A percentile compares a stretch with the other conserved stretches of the same genome.
Conservation (phyloP, 805 yeast genomes). For the Kuraishia ogatae region DNA sequence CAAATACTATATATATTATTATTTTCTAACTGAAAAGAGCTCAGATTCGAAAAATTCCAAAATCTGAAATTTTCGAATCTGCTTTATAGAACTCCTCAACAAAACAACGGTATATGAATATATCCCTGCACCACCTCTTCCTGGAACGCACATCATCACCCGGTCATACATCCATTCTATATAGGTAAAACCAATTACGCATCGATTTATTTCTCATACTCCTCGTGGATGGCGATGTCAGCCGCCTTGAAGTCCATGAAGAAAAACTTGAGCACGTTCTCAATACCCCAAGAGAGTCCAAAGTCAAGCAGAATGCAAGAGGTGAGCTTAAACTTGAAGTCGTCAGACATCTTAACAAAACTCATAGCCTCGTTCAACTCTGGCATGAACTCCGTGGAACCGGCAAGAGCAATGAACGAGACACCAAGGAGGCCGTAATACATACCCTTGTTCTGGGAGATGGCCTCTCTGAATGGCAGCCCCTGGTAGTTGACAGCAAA, state of each 20-base stretch:
- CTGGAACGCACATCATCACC: background rate
- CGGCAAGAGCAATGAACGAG: slow-evolving; percentile 77
- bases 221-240: slow-evolving; percentile 60
- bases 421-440: slow-evolving; percentile 91
- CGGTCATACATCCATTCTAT: background rate
- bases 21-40: background rate
- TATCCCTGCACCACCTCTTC: background rate
- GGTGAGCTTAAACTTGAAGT: slow-evolving; percentile 75
- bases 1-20: background rate
- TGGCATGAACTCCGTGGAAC: slow-evolving; percentile 91
- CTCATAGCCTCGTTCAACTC: slow-evolving; percentile 89
- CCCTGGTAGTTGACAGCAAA: slow-evolving; percentile 98
- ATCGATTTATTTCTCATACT: slow-evolving; percentile 6
- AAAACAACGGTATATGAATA: too few species aligned
- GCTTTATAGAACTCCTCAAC: too few species aligned
- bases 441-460: slow-evolving; percentile 91
- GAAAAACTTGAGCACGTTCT: slow-evolving; percentile 68
- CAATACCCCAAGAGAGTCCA: slow-evolving; percentile 68
- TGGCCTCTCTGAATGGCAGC: slow-evolving; percentile 88
- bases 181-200: slow-evolving; percentile 6
- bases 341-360: slow-evolving; percentile 75
- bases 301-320: slow-evolving; percentile 67
- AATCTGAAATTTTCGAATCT: too few species aligned
- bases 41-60: background rate
- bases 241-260: slow-evolving; percentile 90